Conservation (phyloP, 805 yeast species). For the Cyberlindnera euphorbiiphila region DNA sequence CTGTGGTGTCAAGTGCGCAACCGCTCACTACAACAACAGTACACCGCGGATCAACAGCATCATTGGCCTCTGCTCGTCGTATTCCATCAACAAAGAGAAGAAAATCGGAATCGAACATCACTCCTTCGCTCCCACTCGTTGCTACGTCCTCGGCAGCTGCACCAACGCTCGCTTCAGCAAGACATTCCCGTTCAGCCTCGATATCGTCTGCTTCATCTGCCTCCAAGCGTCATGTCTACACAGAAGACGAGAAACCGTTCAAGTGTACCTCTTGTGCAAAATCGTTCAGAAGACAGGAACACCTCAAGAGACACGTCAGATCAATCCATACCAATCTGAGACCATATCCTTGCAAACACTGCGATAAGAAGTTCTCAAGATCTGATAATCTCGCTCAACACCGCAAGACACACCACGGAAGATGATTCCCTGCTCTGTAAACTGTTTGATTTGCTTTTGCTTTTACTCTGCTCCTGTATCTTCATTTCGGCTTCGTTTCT, state of each 20-base stretch:
- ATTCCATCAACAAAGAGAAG: slow-evolving; percentile 22
- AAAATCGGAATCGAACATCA: slow-evolving; percentile 20
- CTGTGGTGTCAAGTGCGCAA: no score
- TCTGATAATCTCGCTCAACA: slow-evolving; percentile 67
- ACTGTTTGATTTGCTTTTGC: no score
- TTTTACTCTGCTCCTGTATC: no score
- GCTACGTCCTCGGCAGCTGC: no score
- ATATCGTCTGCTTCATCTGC: not conserved
- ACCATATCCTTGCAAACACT: slow-evolving; percentile 59
- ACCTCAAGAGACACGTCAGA: slow-evolving; percentile 67
- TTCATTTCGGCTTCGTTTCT: no score
- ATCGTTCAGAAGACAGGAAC: slow-evolving; percentile 69
- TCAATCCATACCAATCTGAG: slow-evolving; percentile 69
- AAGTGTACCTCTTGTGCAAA: slow-evolving; percentile 62
- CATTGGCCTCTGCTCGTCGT: slow-evolving; percentile 5
- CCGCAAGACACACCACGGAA: slow-evolving; percentile 51
- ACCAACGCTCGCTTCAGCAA: no score
- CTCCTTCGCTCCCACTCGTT: not conserved
- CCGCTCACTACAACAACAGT: no score
- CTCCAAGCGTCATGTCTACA: slow-evolving; percentile 5
- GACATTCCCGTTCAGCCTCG: no score
- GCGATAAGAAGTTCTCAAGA: slow-evolving; percentile 62
- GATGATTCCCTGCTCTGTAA: no score
- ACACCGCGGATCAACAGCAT: no score
- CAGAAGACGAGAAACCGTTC: slow-evolving; percentile 48